Conservation (phyloP, 768 basidiomycete genomes). For the Erythrobasidium yunnanense region DNA sequence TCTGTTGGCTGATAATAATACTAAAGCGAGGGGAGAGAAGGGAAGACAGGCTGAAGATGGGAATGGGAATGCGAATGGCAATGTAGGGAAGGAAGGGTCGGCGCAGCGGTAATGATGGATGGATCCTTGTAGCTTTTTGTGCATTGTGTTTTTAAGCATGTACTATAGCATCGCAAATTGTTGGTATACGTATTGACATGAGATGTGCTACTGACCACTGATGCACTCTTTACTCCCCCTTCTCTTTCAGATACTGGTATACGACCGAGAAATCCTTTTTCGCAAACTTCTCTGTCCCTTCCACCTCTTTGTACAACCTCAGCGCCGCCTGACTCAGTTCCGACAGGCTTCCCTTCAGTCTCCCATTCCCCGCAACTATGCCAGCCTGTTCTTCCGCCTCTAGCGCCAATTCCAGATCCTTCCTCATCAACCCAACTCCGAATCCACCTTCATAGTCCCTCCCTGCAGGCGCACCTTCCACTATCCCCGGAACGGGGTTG, state of each 20-base stretch:
- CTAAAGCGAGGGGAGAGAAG: conserved; percentile 13
- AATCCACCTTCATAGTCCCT: conserved; percentile 66
- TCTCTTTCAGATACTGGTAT: conserved; percentile 51
- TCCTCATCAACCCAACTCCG: conserved; percentile 10
- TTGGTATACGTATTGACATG: no score
- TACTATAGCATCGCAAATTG: no score
- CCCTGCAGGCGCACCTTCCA: conserved; percentile 70
- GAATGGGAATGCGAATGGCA: background rate
- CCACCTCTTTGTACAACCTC: conserved; percentile 53
- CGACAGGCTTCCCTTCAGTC: conserved; percentile 34
- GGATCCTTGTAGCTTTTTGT: no score
- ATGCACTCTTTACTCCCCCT: conserved; percentile 1
- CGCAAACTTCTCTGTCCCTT: conserved; percentile 52
- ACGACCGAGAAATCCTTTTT: conserved; percentile 71
- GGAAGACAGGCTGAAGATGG: conserved; percentile 7
- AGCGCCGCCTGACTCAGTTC: conserved; percentile 57
- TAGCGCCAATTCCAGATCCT: conserved; percentile 78
- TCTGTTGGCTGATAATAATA: background rate
- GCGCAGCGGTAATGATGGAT: no score
- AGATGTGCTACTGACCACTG: no score
- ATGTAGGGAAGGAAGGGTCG: background rate
- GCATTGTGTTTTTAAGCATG: no score
- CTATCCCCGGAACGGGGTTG: conserved; percentile 69
- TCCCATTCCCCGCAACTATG: conserved; percentile 7
- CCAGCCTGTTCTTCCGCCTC: conserved; percentile 45